Evolutionary conservation across 169 alveolate genomes (phyloP).

Genomic region (Plasmodium ovale): DNA sequence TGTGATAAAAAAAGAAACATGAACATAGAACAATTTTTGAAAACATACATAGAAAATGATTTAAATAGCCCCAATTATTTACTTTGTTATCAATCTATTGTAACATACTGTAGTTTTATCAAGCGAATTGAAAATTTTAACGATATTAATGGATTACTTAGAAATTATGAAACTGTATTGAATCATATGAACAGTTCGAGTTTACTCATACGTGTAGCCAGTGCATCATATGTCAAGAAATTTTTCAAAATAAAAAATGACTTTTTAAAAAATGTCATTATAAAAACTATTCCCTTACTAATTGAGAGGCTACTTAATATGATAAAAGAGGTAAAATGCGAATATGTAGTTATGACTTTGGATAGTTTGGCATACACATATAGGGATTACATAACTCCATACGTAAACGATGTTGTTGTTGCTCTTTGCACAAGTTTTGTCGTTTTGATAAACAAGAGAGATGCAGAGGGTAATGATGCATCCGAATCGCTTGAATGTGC

Average conservation of each 20-base stretch:
- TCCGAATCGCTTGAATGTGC: constrained; percentile 11
- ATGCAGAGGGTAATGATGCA: constrained; percentile 16
- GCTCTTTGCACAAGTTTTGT: constrained; percentile 65
- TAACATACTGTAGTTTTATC: constrained; percentile 65
- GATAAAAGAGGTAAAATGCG: constrained; percentile 62
- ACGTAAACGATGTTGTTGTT: constrained; percentile 59
- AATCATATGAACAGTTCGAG: constrained; percentile 60
- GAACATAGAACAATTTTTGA: constrained; percentile 68
- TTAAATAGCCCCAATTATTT: constrained; percentile 53
- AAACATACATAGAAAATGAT: constrained; percentile 60
- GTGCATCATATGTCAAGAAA: constrained; percentile 71
- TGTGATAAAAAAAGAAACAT: constrained; percentile 73
- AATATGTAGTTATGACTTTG: constrained; percentile 70
- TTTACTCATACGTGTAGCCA: constrained; percentile 52
- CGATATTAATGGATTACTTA: constrained; percentile 38
- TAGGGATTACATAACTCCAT: constrained; percentile 63
- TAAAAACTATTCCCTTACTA: constrained; percentile 49
- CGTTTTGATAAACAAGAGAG: constrained; percentile 42
- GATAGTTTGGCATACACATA: constrained; percentile 67
- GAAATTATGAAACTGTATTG: constrained; percentile 38
- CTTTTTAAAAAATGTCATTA: constrained; percentile 27
- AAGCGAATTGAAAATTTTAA: constrained; percentile 27
- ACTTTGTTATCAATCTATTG: constrained; percentile 60
- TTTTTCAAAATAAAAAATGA: constrained; percentile 67
- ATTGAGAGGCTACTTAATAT: constrained; percentile 65